Evolutionary conservation across 805 yeast genomes (phyloP).

Genomic region (Maudiozyma saulgeensis): DNA sequence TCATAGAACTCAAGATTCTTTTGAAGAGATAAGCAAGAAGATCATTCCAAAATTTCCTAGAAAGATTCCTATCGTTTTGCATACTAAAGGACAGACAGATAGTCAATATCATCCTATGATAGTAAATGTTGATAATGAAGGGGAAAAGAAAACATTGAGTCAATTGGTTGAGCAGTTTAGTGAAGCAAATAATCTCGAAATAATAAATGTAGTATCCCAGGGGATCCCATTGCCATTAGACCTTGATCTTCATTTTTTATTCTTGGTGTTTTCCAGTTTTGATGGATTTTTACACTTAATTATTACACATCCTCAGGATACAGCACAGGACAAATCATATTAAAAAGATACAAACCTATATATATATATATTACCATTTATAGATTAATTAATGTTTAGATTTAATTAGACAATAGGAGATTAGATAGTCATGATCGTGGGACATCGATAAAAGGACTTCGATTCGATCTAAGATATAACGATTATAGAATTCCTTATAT

Average conservation of each 20-base stretch:
- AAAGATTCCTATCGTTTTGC: slow-evolving; percentile 11
- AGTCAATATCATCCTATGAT: neutral
- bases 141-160: neutral
- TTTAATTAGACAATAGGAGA: slow-evolving; percentile 8
- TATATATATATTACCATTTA: too few relatives aligned
- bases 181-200: neutral
- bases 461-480: slow-evolving; percentile 7
- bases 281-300: slow-evolving; percentile 56
- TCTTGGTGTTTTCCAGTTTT: slow-evolving; percentile 36
- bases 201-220: slow-evolving; percentile 34
- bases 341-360: too few relatives aligned
- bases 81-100: slow-evolving; percentile 19
- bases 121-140: neutral
- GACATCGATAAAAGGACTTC: slow-evolving; percentile 18
- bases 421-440: slow-evolving; percentile 24
- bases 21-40: slow-evolving; percentile 18
- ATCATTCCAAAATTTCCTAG: slow-evolving; percentile 11
- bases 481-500: slow-evolving; percentile 8
- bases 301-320: neutral
- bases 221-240: slow-evolving; percentile 44
- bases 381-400: neutral
- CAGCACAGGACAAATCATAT: too few relatives aligned
- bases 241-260: slow-evolving; percentile 39
- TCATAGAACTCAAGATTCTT: slow-evolving; percentile 13
- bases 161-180: neutral